Evolutionary conservation across 441 rosid species (phyloP).

Genomic region (Syzygium malaccense): DNA sequence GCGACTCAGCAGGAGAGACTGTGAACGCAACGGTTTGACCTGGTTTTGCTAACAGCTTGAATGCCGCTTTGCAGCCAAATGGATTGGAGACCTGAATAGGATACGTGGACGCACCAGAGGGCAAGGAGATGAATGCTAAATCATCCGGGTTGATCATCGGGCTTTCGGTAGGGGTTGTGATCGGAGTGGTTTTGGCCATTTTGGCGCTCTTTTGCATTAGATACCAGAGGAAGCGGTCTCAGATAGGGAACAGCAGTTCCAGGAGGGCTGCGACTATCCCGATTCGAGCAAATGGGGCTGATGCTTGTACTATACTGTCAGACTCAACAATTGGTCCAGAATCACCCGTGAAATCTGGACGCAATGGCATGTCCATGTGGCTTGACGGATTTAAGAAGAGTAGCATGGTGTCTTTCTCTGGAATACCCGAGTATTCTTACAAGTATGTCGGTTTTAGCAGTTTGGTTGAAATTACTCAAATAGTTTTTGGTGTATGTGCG

Average conservation of each 20-base stretch:
- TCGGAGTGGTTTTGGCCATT: constrained; percentile 80
- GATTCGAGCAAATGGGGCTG: constrained; percentile 73
- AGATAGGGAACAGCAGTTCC: constrained; percentile 81
- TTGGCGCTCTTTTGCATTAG: constrained; percentile 50
- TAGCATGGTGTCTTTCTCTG: constrained; percentile 61
- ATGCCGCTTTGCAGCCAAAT: constrained; percentile 28
- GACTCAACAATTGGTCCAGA: constrained; percentile 88
- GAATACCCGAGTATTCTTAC: constrained; percentile 89
- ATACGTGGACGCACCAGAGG: constrained; percentile 2
- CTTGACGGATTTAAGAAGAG: constrained; percentile 66
- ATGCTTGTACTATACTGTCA: constrained; percentile 61
- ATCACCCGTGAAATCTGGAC: constrained; percentile 70
- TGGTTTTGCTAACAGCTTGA: neutral
- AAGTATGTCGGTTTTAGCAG: constrained; percentile 41
- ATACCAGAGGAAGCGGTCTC: constrained; percentile 76
- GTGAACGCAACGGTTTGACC: constrained; percentile 14
- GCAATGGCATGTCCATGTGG: constrained; percentile 59
- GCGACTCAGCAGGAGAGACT: neutral
- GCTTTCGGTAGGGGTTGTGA: constrained; percentile 85
- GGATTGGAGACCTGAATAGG: constrained; percentile 29
- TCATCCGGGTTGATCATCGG: constrained; percentile 84
- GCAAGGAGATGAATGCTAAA: constrained; percentile 63
- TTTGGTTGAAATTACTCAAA: neutral
- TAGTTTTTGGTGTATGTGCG: neutral
- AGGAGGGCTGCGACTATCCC: constrained; percentile 72